Conservation (phyloP, 495 filamentous ascomycete species). For the Delitschia confertaspora region DNA sequence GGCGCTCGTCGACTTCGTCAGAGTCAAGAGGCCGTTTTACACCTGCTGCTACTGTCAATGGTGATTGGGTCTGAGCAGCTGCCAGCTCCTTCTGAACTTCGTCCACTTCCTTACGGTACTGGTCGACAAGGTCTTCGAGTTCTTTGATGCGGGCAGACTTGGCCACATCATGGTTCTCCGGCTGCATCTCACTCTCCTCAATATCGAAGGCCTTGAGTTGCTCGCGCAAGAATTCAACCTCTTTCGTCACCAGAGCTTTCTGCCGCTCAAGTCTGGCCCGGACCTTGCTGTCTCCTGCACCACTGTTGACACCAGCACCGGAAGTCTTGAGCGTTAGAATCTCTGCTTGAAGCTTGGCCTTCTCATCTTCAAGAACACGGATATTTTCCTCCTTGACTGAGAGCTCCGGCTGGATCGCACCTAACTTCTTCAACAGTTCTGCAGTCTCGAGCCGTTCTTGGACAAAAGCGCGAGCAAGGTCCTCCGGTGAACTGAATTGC, state of each 20-base stretch:
- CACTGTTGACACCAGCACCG: conserved; percentile 34
- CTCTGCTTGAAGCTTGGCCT: conserved; percentile 49
- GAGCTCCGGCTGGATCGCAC: conserved; percentile 68
- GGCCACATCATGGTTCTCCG: conserved; percentile 64
- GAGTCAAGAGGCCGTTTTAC: conserved; percentile 52
- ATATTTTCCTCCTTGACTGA: conserved; percentile 72
- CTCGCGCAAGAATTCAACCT: conserved; percentile 86
- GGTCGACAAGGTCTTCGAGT: conserved; percentile 76
- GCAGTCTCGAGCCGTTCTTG: conserved; percentile 71
- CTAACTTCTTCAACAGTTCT: conserved; percentile 65
- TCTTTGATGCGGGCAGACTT: conserved; percentile 69
- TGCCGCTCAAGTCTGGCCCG: conserved; percentile 77
- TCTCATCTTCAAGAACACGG: conserved; percentile 60
- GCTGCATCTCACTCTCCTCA: conserved; percentile 78
- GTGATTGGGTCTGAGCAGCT: conserved; percentile 39
- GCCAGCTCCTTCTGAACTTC: conserved; percentile 61
- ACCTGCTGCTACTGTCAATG: conserved; percentile 37
- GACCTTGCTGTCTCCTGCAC: conserved; percentile 42
- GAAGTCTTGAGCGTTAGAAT: conserved; percentile 57
- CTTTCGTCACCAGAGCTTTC: conserved; percentile 73
- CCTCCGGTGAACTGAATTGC: conserved; percentile 81
- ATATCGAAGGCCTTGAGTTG: conserved; percentile 86
- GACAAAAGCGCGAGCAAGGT: conserved; percentile 75
- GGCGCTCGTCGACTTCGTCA: conserved; percentile 61
- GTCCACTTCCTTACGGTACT: conserved; percentile 78